phyloP scores from a whole-genome alignment of 2,329 filamentous ascomycete species.

The Sclerotiophoma versabilis region DNA sequence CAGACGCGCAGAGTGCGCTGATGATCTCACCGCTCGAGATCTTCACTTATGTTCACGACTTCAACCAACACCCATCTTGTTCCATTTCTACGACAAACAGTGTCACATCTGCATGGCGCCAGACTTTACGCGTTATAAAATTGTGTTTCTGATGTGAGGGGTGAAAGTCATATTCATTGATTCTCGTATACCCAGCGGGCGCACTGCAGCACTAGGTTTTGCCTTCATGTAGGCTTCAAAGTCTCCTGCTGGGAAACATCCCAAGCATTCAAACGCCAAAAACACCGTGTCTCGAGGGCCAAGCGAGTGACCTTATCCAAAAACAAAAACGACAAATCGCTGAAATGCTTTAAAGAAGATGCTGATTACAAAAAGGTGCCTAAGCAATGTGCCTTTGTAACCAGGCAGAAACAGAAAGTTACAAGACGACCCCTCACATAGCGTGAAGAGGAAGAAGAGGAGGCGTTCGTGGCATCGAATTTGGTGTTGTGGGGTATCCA shows the following conservation, averaged over 20 bases:
- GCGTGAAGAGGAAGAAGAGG: constrained; percentile 51
- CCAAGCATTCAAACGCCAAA: constrained; percentile 28
- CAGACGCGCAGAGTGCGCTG: constrained; percentile 25
- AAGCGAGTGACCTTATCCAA: constrained; percentile 42
- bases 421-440: constrained; percentile 25
- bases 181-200: constrained; percentile 33
- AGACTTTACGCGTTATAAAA: background rate
- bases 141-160: background rate
- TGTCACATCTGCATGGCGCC: background rate
- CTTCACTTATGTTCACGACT: background rate
- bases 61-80: background rate
- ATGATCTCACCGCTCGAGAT: constrained; percentile 26
- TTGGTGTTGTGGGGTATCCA: constrained; percentile 68
- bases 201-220: constrained; percentile 38
- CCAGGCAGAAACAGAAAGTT: constrained; percentile 5
- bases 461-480: constrained; percentile 76
- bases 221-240: constrained; percentile 6
- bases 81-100: background rate
- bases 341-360: constrained; percentile 48
- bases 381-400: constrained; percentile 29
- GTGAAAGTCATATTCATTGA: constrained; percentile 28
- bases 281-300: constrained; percentile 36
- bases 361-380: constrained; percentile 32
- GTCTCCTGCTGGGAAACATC: constrained; percentile 3
- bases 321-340: constrained; percentile 44